phyloP scores from a whole-genome alignment of 495 filamentous ascomycete species.

The Trichodelitschia bisporula region DNA sequence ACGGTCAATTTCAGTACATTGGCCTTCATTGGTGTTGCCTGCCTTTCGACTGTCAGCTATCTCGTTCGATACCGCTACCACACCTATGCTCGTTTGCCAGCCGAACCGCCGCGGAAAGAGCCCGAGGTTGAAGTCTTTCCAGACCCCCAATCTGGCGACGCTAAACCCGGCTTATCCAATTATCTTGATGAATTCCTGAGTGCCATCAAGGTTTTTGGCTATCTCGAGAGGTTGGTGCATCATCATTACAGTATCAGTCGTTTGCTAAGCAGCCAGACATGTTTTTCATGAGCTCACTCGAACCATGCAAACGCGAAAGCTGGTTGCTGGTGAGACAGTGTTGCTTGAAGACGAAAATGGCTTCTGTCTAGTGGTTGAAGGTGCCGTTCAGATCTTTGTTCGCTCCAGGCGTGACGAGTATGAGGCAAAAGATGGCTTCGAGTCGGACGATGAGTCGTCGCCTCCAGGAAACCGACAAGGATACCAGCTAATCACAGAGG shows the following conservation, averaged over 20 bases:
- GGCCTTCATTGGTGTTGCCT: conserved; percentile 51
- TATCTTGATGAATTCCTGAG: conserved; percentile 96
- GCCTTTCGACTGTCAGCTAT: conserved; percentile 69
- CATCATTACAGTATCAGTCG: too few relatives aligned
- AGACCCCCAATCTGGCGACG: conserved; percentile 68
- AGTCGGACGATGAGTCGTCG: too few relatives aligned
- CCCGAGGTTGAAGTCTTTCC: conserved; percentile 87
- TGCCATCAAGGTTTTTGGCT: conserved; percentile 98
- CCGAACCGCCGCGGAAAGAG: conserved; percentile 87
- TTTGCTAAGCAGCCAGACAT: too few relatives aligned
- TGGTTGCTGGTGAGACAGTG: conserved; percentile 86
- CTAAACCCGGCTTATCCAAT: conserved; percentile 73
- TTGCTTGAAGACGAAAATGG: conserved; percentile 93
- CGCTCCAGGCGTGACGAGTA: conserved; percentile 47
- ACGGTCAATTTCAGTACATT: conserved; percentile 96
- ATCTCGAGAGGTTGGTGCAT: conserved; percentile 87
- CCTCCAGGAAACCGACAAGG: conserved; percentile 44
- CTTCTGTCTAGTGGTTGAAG: conserved; percentile 93
- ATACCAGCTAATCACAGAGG: conserved; percentile 88
- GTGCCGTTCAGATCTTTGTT: conserved; percentile 92
- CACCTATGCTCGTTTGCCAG: conserved; percentile 81
- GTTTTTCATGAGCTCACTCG: conserved; percentile 95
- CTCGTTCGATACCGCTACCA: conserved; percentile 85
- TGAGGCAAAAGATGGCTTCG: conserved; percentile 45
- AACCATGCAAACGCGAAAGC: conserved; percentile 91